These are phyloP conservation scores for Urostyla sp. DNA, from an alignment of 73 alveolate genomes.

Conservation along the genomic window DNA sequence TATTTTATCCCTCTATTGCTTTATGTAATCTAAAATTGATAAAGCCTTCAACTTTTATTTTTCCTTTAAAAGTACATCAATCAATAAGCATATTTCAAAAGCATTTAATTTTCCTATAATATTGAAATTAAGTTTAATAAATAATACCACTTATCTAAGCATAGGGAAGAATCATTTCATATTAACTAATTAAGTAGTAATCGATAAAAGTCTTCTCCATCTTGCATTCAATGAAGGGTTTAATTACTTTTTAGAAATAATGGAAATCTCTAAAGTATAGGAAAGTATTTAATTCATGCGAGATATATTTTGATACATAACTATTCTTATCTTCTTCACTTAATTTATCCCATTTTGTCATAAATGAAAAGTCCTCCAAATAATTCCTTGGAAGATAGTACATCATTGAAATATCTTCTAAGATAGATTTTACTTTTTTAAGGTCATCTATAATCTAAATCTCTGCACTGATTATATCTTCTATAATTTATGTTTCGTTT, in stretches of 20 bases:
- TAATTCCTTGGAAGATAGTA: too few species aligned
- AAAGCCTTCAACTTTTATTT: constrained; percentile 58
- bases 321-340: constrained; percentile 77
- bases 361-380: too few species aligned
- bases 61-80: constrained; percentile 15
- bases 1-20: constrained; percentile 49
- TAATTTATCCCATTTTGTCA: constrained; percentile 70
- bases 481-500: constrained; percentile 30
- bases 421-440: constrained; percentile 57
- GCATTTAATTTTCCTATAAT: constrained; percentile 56
- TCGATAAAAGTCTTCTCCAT: constrained; percentile 77
- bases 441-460: constrained; percentile 61
- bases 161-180: too few species aligned
- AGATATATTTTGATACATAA: constrained; percentile 58
- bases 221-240: constrained; percentile 71
- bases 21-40: constrained; percentile 39
- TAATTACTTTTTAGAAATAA: constrained; percentile 73
- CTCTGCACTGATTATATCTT: constrained; percentile 63
- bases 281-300: constrained; percentile 80
- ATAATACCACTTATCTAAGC: too few species aligned
- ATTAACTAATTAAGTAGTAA: constrained; percentile 46
- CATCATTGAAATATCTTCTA: too few species aligned
- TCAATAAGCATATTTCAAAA: constrained; percentile 69
- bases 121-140: not conserved
- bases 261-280: constrained; percentile 75